Evolutionary conservation across 2,329 filamentous ascomycete genomes (phyloP).

Genomic region (Fusarium veterinarium): DNA sequence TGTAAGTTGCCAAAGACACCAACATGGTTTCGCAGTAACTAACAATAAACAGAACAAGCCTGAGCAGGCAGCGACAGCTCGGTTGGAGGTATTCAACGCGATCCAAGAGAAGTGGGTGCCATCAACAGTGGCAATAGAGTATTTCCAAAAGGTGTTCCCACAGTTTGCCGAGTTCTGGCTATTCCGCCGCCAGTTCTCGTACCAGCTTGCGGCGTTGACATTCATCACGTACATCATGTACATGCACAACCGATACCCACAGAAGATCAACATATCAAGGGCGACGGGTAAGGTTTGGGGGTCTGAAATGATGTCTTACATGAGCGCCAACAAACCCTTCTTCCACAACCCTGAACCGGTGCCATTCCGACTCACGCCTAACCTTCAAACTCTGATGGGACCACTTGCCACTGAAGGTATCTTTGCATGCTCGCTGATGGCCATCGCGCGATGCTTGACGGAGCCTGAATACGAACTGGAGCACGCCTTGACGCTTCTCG

Average conservation of each 20-base stretch:
- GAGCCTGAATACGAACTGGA: conserved; percentile 93
- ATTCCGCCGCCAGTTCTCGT: conserved; percentile 96
- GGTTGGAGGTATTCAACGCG: conserved; percentile 91
- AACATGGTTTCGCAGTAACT: conserved; percentile 1
- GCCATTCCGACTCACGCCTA: conserved; percentile 96
- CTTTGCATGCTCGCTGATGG: conserved; percentile 95
- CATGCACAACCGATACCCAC: conserved; percentile 95
- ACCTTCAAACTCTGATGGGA: conserved; percentile 95
- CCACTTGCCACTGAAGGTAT: conserved; percentile 96
- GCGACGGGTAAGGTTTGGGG: conserved; percentile 95
- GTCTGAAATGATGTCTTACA: conserved; percentile 90
- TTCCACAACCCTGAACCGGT: conserved; percentile 97
- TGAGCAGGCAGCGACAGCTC: conserved; percentile 77
- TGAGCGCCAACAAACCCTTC: conserved; percentile 84
- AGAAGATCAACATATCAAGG: conserved; percentile 92
- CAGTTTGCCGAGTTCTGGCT: conserved; percentile 97
- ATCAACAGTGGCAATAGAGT: conserved; percentile 82
- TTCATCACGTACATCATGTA: conserved; percentile 99
- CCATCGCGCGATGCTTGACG: conserved; percentile 91
- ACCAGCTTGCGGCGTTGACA: conserved; percentile 92
- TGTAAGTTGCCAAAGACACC: conserved; percentile 55
- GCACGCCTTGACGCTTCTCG: conserved; percentile 92
- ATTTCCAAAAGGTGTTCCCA: conserved; percentile 89
- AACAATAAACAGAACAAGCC: conserved; percentile 65
- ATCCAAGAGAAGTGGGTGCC: conserved; percentile 96